Conservation (phyloP, 1,284 basidiomycete species). For the Inonotus obliquus region DNA sequence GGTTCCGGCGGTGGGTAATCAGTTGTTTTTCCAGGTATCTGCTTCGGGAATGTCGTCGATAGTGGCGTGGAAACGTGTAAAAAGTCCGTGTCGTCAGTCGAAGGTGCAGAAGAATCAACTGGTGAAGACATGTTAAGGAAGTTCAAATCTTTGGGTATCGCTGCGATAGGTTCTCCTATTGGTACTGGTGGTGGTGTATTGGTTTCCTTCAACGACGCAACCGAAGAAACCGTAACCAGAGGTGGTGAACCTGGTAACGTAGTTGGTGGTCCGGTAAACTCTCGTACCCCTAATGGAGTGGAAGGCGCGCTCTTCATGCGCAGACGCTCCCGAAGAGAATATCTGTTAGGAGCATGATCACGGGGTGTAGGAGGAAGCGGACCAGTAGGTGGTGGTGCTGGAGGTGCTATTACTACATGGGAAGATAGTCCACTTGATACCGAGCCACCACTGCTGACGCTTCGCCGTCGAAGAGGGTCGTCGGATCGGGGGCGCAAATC, state of each 20-base stretch:
- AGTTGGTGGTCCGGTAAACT: constrained; percentile 8
- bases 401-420: constrained; percentile 36
- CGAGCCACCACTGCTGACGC: constrained; percentile 34
- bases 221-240: constrained; percentile 16
- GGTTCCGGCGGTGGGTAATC: constrained; percentile 29
- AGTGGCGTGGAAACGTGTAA: constrained; percentile 17
- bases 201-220: constrained; percentile 13
- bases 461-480: constrained; percentile 40
- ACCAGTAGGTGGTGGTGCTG: constrained; percentile 39
- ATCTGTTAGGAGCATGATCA: constrained; percentile 29
- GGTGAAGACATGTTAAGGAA: constrained; percentile 51
- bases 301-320: constrained; percentile 59
- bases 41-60: constrained; percentile 7
- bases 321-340: constrained; percentile 53
- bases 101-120: constrained; percentile 29
- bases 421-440: constrained; percentile 22
- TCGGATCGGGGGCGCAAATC: constrained; percentile 57
- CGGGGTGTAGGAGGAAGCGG: constrained; percentile 33
- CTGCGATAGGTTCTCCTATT: constrained; percentile 55
- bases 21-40: constrained; percentile 16
- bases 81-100: constrained; percentile 23
- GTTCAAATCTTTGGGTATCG: constrained; percentile 49
- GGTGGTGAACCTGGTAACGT: constrained; percentile 17
- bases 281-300: constrained; percentile 25
- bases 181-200: constrained; percentile 31